A percentile compares a stretch with the other conserved stretches of the same genome.
phyloP scores from a whole-genome alignment of 2,329 filamentous ascomycete species.

The Juglanconis oblonga region DNA sequence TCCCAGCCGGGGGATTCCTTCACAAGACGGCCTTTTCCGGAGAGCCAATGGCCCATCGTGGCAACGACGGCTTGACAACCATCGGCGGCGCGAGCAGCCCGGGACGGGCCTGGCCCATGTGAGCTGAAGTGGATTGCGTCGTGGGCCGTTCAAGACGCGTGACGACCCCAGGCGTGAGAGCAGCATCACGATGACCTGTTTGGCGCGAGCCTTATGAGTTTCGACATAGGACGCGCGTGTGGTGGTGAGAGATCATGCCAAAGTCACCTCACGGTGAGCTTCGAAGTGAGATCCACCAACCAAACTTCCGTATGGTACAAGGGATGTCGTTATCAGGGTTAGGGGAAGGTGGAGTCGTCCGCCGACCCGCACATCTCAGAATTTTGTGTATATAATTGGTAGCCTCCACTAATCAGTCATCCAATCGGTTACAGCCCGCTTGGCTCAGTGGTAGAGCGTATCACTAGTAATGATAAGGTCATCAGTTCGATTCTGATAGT shows the following conservation, averaged over 20 bases:
- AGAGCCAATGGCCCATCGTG: slow-evolving; percentile 7
- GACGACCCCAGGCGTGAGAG: slow-evolving; percentile 12
- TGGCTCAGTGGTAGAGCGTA: slow-evolving; percentile 21
- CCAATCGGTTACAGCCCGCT: not conserved
- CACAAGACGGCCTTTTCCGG: not conserved
- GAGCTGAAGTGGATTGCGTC: not conserved
- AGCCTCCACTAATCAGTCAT: no score
- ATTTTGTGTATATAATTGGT: not conserved
- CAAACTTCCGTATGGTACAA: not conserved
- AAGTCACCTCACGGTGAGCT: not conserved
- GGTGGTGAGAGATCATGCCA: not conserved
- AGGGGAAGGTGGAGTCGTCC: no score
- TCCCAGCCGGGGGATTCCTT: not conserved
- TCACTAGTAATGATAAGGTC: slow-evolving; percentile 21
- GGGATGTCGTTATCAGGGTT: not conserved
- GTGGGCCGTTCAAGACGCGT: slow-evolving; percentile 8
- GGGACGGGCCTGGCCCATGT: not conserved
- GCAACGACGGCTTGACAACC: slow-evolving; percentile 5
- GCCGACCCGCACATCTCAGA: not conserved
- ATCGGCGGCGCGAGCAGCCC: slow-evolving; percentile 1
- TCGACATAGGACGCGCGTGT: not conserved
- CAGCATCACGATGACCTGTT: slow-evolving; percentile 13
- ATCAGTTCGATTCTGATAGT: slow-evolving; percentile 18
- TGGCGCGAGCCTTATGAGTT: not conserved
- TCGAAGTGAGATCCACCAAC: not conserved